These are phyloP conservation scores for Corylus heterophylla DNA, from an alignment of 306 rosid species.

Conservation along the genomic window DNA sequence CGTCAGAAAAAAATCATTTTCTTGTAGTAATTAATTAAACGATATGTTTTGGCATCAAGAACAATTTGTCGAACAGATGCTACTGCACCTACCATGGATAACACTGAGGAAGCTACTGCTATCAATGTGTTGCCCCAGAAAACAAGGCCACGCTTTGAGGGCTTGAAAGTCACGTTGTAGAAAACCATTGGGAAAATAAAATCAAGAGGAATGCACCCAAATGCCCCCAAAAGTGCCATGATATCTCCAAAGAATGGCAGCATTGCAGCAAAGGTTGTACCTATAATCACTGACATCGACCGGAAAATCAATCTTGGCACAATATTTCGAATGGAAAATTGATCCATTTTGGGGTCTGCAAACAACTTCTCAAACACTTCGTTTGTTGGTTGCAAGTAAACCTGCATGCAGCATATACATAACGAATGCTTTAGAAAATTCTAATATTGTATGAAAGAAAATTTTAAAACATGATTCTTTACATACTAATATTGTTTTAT, in stretches of 20 bases:
- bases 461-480: too few species aligned
- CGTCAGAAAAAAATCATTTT: too few species aligned
- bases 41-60: constrained; percentile 65
- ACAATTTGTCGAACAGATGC: constrained; percentile 73
- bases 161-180: constrained; percentile 70
- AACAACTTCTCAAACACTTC: constrained; percentile 65
- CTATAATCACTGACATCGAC: constrained; percentile 61
- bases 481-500: too few species aligned
- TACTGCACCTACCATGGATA: constrained; percentile 61
- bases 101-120: constrained; percentile 42
- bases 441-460: too few species aligned
- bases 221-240: constrained; percentile 75
- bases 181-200: constrained; percentile 82
- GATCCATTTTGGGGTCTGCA: constrained; percentile 56
- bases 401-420: constrained; percentile 37
- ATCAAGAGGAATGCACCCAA: constrained; percentile 80
- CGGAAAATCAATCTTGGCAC: constrained; percentile 62
- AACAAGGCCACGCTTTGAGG: constrained; percentile 49
- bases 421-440: too few species aligned
- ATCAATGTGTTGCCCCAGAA: constrained; percentile 69
- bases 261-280: constrained; percentile 71
- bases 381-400: constrained; percentile 80
- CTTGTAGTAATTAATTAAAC: too few species aligned
- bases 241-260: constrained; percentile 83
- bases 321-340: constrained; percentile 59